Percentiles rank a stretch among this genome's conserved stretches.
These are phyloP conservation scores for Pyrus communis DNA, from an alignment of 306 rosid genomes.

Conservation along the genomic window DNA sequence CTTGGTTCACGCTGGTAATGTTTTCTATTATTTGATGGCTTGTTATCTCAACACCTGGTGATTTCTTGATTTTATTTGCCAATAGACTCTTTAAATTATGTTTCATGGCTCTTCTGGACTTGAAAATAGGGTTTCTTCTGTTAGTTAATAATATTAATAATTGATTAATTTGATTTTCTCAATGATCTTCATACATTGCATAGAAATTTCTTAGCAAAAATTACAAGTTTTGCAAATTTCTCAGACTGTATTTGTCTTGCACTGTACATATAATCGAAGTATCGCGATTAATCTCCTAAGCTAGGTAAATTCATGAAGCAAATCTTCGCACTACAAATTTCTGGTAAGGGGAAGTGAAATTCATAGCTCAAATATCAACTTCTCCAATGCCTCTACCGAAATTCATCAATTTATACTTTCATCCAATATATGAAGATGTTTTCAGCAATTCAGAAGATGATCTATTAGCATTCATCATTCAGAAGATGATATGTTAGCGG, in stretches of 20 bases:
- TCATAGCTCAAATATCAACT: background rate
- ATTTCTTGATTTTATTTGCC: slow-evolving; percentile 23
- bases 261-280: background rate
- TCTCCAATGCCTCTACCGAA: background rate
- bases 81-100: slow-evolving; percentile 17
- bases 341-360: no score
- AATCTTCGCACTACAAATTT: no score
- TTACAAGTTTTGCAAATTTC: background rate
- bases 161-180: background rate
- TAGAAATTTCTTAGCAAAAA: background rate
- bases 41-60: slow-evolving; percentile 30
- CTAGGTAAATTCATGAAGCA: background rate
- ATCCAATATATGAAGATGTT: no score
- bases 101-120: background rate
- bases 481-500: no score
- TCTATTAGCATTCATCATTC: no score
- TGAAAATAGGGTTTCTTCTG: background rate
- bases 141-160: background rate
- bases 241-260: no score
- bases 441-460: background rate
- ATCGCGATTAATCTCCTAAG: background rate
- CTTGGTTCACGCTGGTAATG: slow-evolving; percentile 12
- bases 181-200: background rate
- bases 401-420: no score
- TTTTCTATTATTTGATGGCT: slow-evolving; percentile 25